phyloP scores from a whole-genome alignment of 495 filamentous ascomycete genomes.

The Penicillium coprophilum region DNA sequence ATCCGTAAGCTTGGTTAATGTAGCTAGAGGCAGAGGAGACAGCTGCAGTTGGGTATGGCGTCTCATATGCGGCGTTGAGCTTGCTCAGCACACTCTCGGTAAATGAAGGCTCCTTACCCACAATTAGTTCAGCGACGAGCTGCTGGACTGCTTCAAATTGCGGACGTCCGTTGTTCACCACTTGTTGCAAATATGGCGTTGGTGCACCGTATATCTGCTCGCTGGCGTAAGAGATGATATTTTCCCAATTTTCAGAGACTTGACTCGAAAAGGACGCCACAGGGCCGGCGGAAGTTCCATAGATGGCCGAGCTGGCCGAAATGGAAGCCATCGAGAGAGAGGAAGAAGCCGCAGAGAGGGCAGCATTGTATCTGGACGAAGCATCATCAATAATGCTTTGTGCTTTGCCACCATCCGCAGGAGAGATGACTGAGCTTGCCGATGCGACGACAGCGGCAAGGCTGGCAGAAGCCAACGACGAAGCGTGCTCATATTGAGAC shows the following conservation, averaged over 20 bases:
- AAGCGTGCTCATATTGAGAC: slow-evolving; percentile 45
- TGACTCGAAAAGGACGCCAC: slow-evolving; percentile 50
- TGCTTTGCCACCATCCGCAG: slow-evolving; percentile 40
- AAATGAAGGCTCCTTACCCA: slow-evolving; percentile 76
- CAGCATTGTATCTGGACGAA: slow-evolving; percentile 48
- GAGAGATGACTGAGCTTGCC: slow-evolving; percentile 45
- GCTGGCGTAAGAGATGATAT: slow-evolving; percentile 63
- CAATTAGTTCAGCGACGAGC: slow-evolving; percentile 73
- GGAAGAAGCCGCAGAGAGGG: slow-evolving; percentile 50
- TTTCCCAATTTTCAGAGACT: slow-evolving; percentile 65
- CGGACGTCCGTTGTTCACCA: slow-evolving; percentile 49
- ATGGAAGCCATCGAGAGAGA: slow-evolving; percentile 52
- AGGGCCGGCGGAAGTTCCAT: slow-evolving; percentile 46
- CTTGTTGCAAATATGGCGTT: slow-evolving; percentile 59
- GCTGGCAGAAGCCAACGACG: slow-evolving; percentile 50
- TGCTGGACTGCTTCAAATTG: slow-evolving; percentile 70
- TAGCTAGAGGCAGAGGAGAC: slow-evolving; percentile 55
- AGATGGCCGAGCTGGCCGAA: slow-evolving; percentile 47
- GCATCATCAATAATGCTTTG: slow-evolving; percentile 47
- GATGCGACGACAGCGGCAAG: slow-evolving; percentile 47
- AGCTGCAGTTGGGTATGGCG: slow-evolving; percentile 49
- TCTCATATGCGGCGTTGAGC: slow-evolving; percentile 63
- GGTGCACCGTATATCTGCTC: slow-evolving; percentile 72
- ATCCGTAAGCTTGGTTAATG: slow-evolving; percentile 56
- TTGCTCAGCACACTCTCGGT: slow-evolving; percentile 76